A percentile compares a stretch with the other conserved stretches of the same genome.
phyloP scores from a whole-genome alignment of 2,329 filamentous ascomycete genomes.

The Cercospora zeina region DNA sequence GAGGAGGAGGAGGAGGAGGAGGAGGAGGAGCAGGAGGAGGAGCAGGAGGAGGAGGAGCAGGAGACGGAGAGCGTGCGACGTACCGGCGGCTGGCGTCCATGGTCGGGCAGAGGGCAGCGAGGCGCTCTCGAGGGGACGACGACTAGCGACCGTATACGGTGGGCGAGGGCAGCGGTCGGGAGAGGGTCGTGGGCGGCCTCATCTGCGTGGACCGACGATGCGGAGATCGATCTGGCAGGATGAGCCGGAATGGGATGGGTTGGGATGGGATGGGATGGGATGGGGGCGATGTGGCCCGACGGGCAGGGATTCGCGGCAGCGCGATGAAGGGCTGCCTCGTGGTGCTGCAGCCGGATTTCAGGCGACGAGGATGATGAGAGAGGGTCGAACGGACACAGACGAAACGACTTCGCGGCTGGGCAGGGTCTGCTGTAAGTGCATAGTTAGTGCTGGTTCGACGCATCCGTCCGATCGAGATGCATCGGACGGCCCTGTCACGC shows the following conservation, averaged over 20 bases:
- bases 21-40: too few relatives aligned
- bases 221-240: constrained; percentile 2
- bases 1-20: too few relatives aligned
- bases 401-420: neutral
- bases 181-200: neutral
- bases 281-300: neutral
- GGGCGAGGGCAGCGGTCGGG: constrained; percentile 5
- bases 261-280: neutral
- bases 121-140: constrained; percentile 4
- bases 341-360: neutral
- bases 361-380: constrained; percentile 1
- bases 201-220: constrained; percentile 1
- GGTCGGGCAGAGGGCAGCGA: constrained; percentile 5
- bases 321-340: neutral
- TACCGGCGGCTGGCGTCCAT: constrained; percentile 20
- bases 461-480: neutral
- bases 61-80: neutral
- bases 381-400: neutral
- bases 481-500: neutral
- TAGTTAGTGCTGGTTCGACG: too few relatives aligned
- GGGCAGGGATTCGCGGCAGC: neutral
- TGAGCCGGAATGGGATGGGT: neutral
- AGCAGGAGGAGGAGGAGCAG: too few relatives aligned
- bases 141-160: constrained; percentile 22
- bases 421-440: neutral